A percentile compares a stretch with the other conserved stretches of the same genome.
Evolutionary conservation across 257 asterid species (phyloP).

Genomic region (Nicotiana sylvestris): DNA sequence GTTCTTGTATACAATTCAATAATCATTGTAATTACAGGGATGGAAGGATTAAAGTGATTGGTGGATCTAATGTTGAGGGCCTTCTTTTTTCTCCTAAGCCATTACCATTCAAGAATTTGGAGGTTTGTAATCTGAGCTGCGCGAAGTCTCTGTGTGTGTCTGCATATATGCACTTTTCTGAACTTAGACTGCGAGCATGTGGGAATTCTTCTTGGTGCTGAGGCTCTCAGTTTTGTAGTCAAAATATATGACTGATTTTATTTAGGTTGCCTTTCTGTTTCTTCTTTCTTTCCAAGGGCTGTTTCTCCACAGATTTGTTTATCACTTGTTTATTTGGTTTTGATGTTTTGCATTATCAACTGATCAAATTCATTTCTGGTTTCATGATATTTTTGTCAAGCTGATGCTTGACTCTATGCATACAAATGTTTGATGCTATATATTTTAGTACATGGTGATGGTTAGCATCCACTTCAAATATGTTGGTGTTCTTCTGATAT

Average conservation of each 20-base stretch:
- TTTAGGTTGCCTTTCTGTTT: not conserved
- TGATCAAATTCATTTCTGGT: not conserved
- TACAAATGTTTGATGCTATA: not conserved
- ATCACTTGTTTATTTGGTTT: not conserved
- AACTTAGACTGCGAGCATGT: not conserved
- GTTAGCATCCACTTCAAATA: constrained; percentile 1
- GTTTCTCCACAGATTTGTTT: not conserved
- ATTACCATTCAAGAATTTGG: constrained; percentile 73
- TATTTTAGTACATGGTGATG: not conserved
- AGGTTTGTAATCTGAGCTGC: constrained; percentile 49
- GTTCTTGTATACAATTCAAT: not conserved
- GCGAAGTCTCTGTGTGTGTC: not conserved
- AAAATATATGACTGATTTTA: not conserved
- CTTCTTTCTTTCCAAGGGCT: not conserved
- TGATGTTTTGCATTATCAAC: not conserved
- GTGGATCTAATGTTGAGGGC: constrained; percentile 85
- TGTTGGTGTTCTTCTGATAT: not conserved
- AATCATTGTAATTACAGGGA: constrained; percentile 49
- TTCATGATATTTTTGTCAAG: constrained; percentile 2
- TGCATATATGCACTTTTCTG: not conserved
- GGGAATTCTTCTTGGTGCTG: not conserved
- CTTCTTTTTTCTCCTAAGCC: constrained; percentile 78
- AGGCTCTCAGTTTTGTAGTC: not conserved
- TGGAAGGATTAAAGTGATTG: constrained; percentile 89
- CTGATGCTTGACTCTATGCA: not conserved